Evolutionary conservation across 106 monocot genomes (phyloP), one percentile per base, ranked within the genome.

Genomic region (Posidonia australis): DNA sequence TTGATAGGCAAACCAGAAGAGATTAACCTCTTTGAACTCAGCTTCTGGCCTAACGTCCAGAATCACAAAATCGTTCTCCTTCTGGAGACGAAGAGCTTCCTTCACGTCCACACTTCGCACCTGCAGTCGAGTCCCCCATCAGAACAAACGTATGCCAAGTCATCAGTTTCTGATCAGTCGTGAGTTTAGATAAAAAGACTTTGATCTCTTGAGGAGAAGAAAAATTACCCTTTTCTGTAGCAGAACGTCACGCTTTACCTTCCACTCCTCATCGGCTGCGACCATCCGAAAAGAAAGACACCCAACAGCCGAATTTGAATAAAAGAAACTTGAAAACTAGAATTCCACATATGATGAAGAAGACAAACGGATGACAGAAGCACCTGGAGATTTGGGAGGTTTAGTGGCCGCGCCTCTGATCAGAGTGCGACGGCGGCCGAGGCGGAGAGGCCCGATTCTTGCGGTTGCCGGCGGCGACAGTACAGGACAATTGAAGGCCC

Each of bases 61-160:
- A 72, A 93, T 88, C 28, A 88, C 88, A 79, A 93, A 93, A 44
- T 81, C 85, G 60, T 93, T 93, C 66, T 93, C 92, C 46, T 81
- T 78, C 54, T 93, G 92, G 59, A 93, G 92, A n/a, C 92, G 82
- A 21, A 85, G 79, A 54, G 92, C 88, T 83, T 93, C 88, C 65
- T 88, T 93, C 46, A 85, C 92, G 70, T 89, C 92, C 22, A 93
- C 85, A 66, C 88, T 89, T 23, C 85, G 71, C 26, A 93, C 92
- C 92, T 92, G 68, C 63, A 68, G 67, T 54, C 48, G 60, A n/a
- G n/a, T n/a, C n/a, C n/a, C n/a, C n/a, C n/a, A n/a, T n/a, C n/a
- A n/a, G n/a, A n/a, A n/a, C n/a, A n/a, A n/a, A n/a, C n/a, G n/a
- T n/a, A n/a, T n/a, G n/a, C n/a, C n/a, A n/a, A n/a, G n/a, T n/a